Percentiles rank a stretch among this genome's conserved stretches.
phyloP scores from a whole-genome alignment of 1,284 basidiomycete species.

The Agroathelia rolfsii region DNA sequence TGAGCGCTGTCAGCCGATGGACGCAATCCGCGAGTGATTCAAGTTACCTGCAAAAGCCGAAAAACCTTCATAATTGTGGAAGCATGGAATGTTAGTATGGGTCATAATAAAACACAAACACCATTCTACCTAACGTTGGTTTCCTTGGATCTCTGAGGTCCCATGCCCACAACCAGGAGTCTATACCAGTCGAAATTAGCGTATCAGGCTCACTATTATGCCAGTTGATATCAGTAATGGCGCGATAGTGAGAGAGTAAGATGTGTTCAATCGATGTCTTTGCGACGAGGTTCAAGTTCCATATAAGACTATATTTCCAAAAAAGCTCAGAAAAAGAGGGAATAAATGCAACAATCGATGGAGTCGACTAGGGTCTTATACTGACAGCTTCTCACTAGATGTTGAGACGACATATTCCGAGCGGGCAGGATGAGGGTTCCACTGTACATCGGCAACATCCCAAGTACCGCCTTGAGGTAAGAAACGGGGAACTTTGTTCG shows the following conservation, averaged over 20 bases:
- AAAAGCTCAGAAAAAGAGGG: conserved; percentile 4
- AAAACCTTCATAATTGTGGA: conserved; percentile 36
- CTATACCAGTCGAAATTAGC: conserved; percentile 70
- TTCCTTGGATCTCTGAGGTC: conserved; percentile 61
- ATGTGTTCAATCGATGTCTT: conserved; percentile 73
- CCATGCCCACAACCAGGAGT: conserved; percentile 84
- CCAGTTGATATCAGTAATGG: conserved; percentile 96
- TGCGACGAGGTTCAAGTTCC: conserved; percentile 76
- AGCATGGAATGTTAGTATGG: no score
- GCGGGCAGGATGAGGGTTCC: conserved; percentile 85
- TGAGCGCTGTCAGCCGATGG: not conserved
- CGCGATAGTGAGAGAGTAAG: conserved; percentile 80
- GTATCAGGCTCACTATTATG: conserved; percentile 74
- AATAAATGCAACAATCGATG: conserved; percentile 1
- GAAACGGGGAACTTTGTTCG: conserved; percentile 82
- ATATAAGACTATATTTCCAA: conserved; percentile 57
- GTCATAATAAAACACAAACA: conserved; percentile 1
- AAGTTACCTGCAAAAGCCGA: conserved; percentile 64
- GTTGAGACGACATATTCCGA: conserved; percentile 92
- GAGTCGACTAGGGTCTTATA: no score
- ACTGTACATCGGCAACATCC: conserved; percentile 95
- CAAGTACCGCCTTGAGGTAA: conserved; percentile 93
- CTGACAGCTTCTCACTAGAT: conserved; percentile 84
- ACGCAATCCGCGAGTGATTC: not conserved
- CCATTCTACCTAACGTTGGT: conserved; percentile 59